phyloP scores from a whole-genome alignment of 345 rosid genomes.

The Diplotaxis tenuifolia region DNA sequence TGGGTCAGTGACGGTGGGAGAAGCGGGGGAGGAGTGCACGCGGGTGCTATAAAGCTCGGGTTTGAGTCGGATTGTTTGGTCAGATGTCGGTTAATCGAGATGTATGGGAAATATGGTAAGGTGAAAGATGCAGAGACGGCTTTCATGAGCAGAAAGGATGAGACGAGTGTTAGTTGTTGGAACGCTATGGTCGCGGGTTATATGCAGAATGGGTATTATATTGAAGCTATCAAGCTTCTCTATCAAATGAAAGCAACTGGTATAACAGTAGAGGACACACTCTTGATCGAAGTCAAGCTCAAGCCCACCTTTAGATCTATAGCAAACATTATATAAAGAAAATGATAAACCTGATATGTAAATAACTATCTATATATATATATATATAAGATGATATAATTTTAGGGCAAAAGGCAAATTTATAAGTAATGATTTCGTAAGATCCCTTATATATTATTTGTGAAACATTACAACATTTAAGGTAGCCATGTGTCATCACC shows the following conservation, averaged over 20 bases:
- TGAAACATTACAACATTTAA: no score
- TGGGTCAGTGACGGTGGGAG: conserved; percentile 47
- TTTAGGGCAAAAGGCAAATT: background rate
- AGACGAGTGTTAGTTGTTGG: conserved; percentile 35
- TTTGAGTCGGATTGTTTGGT: conserved; percentile 45
- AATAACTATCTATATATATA: conserved; percentile 2
- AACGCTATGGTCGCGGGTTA: conserved; percentile 57
- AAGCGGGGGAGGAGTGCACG: conserved; percentile 61
- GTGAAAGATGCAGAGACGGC: conserved; percentile 48
- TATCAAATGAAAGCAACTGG: conserved; percentile 63
- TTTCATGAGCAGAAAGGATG: conserved; percentile 37
- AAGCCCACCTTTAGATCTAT: background rate
- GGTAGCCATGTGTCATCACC: no score
- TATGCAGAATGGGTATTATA: conserved; percentile 44
- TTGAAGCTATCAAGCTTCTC: conserved; percentile 62
- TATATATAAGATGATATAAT: background rate
- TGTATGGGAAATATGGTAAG: conserved; percentile 59
- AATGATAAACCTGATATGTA: conserved; percentile 9
- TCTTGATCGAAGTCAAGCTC: conserved; percentile 22
- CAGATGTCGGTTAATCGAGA: conserved; percentile 52
- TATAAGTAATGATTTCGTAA: no score
- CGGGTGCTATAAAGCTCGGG: conserved; percentile 52
- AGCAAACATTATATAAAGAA: conserved; percentile 36
- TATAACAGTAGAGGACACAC: conserved; percentile 38
- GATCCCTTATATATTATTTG: no score